Evolutionary conservation across 345 rosid genomes (phyloP).

Genomic region (Carallia brachiata): DNA sequence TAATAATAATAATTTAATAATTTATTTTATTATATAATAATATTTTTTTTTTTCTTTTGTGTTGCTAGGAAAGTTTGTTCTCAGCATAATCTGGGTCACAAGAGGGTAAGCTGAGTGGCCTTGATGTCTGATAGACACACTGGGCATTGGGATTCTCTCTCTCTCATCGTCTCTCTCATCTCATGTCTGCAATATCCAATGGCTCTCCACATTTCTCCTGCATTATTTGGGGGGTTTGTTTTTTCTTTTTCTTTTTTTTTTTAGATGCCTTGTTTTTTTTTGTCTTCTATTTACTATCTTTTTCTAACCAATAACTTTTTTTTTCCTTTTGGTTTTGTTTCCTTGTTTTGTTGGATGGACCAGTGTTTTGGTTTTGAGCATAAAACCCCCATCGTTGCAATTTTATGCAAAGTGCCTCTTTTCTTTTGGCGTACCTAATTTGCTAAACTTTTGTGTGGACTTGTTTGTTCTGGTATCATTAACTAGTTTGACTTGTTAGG

Average conservation of each 20-base stretch:
- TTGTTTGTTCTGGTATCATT: no score
- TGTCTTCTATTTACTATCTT: neutral
- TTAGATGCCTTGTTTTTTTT: neutral
- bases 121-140: slow-evolving; percentile 20
- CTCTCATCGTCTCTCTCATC: slow-evolving; percentile 23
- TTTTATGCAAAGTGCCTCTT: no score
- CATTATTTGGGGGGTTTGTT: slow-evolving; percentile 51
- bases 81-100: slow-evolving; percentile 20
- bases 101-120: slow-evolving; percentile 20
- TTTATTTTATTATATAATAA: no score
- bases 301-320: neutral
- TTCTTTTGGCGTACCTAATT: no score
- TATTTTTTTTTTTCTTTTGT: no score
- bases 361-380: no score
- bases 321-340: neutral
- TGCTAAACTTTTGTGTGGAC: no score
- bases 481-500: no score
- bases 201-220: slow-evolving; percentile 51
- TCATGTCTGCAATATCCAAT: slow-evolving; percentile 36
- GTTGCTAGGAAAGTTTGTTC: no score
- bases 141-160: slow-evolving; percentile 47
- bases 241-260: slow-evolving; percentile 14
- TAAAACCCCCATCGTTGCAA: no score
- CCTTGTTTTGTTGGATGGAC: neutral
- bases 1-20: no score